phyloP scores from a whole-genome alignment of 495 filamentous ascomycete genomes.

The Parachaetomium inaequale region DNA sequence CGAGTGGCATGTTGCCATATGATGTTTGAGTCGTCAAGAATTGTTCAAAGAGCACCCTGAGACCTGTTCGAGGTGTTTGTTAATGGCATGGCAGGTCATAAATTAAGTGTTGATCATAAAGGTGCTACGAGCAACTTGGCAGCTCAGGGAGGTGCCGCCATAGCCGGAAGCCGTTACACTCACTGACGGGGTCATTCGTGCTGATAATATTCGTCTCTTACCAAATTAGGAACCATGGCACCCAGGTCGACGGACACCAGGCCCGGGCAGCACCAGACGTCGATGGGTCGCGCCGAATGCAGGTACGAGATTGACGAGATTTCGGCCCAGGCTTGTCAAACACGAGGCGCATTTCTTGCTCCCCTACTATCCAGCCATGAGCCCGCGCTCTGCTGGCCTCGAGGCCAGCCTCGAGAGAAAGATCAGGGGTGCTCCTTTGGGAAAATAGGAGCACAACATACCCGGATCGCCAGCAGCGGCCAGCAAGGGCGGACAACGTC shows the following conservation, averaged over 20 bases:
- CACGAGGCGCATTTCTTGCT: neutral
- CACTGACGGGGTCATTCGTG: neutral
- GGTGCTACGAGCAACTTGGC: neutral
- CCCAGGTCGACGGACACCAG: too few relatives aligned
- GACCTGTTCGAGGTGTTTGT: neutral
- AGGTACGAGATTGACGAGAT: conserved; percentile 1
- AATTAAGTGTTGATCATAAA: too few relatives aligned
- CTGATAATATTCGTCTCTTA: too few relatives aligned
- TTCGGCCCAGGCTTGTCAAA: conserved; percentile 6
- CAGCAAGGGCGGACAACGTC: conserved; percentile 1
- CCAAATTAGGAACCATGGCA: too few relatives aligned
- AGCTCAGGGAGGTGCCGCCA: neutral
- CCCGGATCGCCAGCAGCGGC: neutral
- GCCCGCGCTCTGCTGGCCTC: neutral
- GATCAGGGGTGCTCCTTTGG: neutral
- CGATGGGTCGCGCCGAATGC: neutral
- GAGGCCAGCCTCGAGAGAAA: neutral
- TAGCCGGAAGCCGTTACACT: neutral
- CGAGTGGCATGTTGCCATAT: neutral
- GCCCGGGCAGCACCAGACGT: neutral
- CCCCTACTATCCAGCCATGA: neutral
- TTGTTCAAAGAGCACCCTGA: neutral
- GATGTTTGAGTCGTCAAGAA: too few relatives aligned
- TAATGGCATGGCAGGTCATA: neutral
- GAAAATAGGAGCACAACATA: conserved; percentile 1